Evolutionary conservation across 23 red algal species (phyloP).

Genomic region (Chondrus crispus): DNA sequence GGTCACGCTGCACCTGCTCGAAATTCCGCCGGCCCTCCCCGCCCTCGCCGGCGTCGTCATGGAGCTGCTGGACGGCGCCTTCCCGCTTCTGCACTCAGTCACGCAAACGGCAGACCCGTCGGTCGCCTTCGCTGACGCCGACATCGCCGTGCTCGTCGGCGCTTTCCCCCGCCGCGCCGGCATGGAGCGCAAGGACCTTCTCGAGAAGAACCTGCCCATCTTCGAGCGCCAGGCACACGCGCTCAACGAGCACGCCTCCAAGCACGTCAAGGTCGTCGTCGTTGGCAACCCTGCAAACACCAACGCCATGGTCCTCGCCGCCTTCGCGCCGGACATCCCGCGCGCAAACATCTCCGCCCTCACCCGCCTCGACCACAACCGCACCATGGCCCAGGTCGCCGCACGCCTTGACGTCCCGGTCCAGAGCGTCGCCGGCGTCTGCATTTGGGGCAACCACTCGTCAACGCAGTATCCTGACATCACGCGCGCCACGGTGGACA

Average conservation of each 20-base stretch:
- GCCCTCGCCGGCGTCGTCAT: conserved; percentile 77
- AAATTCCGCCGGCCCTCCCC: conserved; percentile 71
- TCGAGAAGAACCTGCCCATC: conserved; percentile 92
- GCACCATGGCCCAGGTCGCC: conserved; percentile 61
- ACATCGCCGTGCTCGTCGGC: conserved; percentile 86
- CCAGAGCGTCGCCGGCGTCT: conserved; percentile 63
- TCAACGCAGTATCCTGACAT: conserved; percentile 94
- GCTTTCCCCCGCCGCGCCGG: conserved; percentile 92
- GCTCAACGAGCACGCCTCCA: conserved; percentile 59
- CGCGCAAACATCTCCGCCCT: conserved; percentile 88
- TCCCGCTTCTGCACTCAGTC: conserved; percentile 62
- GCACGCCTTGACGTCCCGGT: conserved; percentile 17
- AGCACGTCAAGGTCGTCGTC: conserved; percentile 76
- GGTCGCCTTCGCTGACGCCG: conserved; percentile 74
- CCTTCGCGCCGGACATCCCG: conserved; percentile 75
- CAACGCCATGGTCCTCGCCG: conserved; percentile 82
- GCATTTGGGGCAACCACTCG: conserved; percentile 98
- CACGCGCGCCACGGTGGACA: conserved; percentile 41
- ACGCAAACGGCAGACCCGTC: conserved; percentile 55
- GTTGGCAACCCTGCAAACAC: conserved; percentile 99
- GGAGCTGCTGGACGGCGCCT: conserved; percentile 90
- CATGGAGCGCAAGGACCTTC: conserved; percentile 91
- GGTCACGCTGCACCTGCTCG: conserved; percentile 75
- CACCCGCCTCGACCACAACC: conserved; percentile 98
- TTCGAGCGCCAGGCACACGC: conserved; percentile 79